Conservation (phyloP, 768 basidiomycete genomes). For the Suillus fuscotomentosus region DNA sequence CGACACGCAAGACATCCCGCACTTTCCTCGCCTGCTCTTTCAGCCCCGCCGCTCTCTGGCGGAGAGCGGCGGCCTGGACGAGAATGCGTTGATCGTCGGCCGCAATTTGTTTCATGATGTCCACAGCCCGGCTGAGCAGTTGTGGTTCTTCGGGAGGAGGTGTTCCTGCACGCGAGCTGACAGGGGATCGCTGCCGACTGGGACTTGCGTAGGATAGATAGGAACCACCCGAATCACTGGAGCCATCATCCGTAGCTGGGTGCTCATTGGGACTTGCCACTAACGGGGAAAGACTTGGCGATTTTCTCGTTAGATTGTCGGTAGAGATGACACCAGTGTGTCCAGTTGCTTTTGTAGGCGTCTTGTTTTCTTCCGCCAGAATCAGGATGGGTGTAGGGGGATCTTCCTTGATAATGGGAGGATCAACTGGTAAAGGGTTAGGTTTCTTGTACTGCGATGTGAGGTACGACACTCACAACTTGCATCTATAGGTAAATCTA, state of each 20-base stretch:
- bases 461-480: slow-evolving; percentile 22
- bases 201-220: slow-evolving; percentile 19
- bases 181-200: slow-evolving; percentile 17
- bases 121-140: slow-evolving; percentile 21
- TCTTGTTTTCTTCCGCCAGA: not conserved
- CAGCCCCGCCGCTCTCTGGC: slow-evolving; percentile 17
- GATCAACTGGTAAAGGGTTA: not conserved
- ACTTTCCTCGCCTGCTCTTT: slow-evolving; percentile 19
- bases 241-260: not conserved
- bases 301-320: not conserved
- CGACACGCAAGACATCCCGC: slow-evolving; percentile 22
- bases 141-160: slow-evolving; percentile 16
- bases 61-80: slow-evolving; percentile 9
- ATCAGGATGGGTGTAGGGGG: not conserved
- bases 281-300: not conserved
- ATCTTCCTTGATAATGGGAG: not conserved
- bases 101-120: slow-evolving; percentile 26
- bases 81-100: slow-evolving; percentile 17
- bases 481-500: slow-evolving; percentile 16
- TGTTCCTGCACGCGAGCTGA: slow-evolving; percentile 24
- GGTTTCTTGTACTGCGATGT: slow-evolving; percentile 9
- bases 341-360: not conserved
- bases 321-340: not conserved
- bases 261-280: not conserved
- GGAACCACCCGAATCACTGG: slow-evolving; percentile 24